Percentiles rank a stretch among this genome's conserved stretches.
phyloP scores from a whole-genome alignment of 495 filamentous ascomycete genomes.

The Hyaloscypha hepaticicola region DNA sequence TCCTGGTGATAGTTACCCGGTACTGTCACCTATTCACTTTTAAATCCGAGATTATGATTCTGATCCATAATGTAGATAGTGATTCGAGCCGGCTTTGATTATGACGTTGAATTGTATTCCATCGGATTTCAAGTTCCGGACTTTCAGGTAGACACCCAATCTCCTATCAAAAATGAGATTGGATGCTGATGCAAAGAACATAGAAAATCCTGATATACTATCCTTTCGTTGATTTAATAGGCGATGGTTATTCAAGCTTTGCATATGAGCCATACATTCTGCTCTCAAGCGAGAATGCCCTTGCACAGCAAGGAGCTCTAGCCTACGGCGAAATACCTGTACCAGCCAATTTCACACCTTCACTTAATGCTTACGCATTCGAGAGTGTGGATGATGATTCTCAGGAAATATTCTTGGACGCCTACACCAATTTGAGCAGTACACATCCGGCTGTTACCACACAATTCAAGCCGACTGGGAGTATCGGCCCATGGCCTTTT shows the following conservation, averaged over 20 bases:
- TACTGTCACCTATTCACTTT: background rate
- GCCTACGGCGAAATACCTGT: constrained; percentile 10
- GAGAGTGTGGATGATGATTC: background rate
- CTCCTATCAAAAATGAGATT: too few species aligned
- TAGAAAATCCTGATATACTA: constrained; percentile 19
- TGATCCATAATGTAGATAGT: constrained; percentile 11
- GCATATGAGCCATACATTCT: constrained; percentile 14
- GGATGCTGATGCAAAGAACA: background rate
- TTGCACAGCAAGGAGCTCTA: constrained; percentile 4
- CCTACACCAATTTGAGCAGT: constrained; percentile 14
- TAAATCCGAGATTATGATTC: background rate
- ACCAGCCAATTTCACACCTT: constrained; percentile 15
- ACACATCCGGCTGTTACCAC: constrained; percentile 16
- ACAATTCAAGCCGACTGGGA: background rate
- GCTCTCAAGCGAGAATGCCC: constrained; percentile 1
- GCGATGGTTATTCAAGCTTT: constrained; percentile 29
- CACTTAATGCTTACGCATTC: constrained; percentile 19
- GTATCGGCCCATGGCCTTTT: constrained; percentile 7
- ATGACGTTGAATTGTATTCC: constrained; percentile 17
- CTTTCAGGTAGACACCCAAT: constrained; percentile 19
- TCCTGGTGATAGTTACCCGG: constrained; percentile 22
- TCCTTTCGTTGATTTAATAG: constrained; percentile 27
- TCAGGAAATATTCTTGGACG: constrained; percentile 17
- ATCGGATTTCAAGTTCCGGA: constrained; percentile 11
- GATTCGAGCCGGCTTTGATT: constrained; percentile 14